phyloP scores from a whole-genome alignment of 2,329 filamentous ascomycete genomes.

The Xylariaceae sp. region DNA sequence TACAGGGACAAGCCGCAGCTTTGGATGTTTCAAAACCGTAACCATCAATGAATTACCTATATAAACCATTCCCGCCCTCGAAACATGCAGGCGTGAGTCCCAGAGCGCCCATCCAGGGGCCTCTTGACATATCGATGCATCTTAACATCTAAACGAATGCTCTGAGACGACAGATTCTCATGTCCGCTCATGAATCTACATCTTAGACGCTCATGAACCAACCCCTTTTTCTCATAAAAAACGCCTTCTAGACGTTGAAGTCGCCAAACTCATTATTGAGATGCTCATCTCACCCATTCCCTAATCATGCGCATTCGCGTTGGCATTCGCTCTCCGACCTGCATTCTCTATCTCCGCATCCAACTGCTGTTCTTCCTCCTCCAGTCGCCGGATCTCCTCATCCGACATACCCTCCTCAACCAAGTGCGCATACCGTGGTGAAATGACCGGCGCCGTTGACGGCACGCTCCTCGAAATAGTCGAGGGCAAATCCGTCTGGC shows the following conservation, averaged over 20 bases:
- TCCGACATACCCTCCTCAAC: conserved; percentile 58
- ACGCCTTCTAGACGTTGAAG: background rate
- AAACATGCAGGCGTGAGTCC: background rate
- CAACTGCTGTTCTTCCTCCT: conserved; percentile 53
- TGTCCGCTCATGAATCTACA: conserved; percentile 15
- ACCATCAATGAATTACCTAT: background rate
- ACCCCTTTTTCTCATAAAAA: background rate
- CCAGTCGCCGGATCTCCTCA: conserved; percentile 49
- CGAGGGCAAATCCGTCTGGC: conserved; percentile 16
- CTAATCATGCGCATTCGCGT: no score
- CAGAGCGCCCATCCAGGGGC: background rate
- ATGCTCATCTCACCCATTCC: no score
- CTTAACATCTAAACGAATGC: conserved; percentile 7
- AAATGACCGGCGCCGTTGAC: conserved; percentile 14
- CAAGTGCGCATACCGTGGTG: conserved; percentile 43
- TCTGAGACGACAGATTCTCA: background rate
- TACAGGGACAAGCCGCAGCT: background rate
- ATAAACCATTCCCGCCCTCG: background rate
- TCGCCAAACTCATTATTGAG: background rate
- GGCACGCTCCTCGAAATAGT: background rate
- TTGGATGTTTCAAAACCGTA: background rate
- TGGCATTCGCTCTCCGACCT: conserved; percentile 20
- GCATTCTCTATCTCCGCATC: conserved; percentile 52
- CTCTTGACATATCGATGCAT: background rate
- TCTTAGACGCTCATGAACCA: background rate